Base-by-base conservation (phyloP, 2,329 filamentous ascomycete genomes). In the Dendrostoma leiphaemia region DNA sequence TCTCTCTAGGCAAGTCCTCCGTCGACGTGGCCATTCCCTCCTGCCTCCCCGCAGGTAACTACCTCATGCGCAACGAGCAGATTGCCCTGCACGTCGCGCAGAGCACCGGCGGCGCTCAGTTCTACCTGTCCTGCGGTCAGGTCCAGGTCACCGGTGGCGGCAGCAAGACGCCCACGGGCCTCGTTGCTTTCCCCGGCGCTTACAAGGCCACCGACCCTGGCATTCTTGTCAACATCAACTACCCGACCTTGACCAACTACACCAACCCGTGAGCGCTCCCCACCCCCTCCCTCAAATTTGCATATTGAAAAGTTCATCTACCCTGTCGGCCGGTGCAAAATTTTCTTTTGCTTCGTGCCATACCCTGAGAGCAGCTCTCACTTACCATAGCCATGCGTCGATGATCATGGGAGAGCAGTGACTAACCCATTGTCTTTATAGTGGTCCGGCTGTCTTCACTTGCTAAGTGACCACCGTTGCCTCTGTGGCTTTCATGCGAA, bases 11-110 rank as follows among this genome's bases (percentile, higher is more conserved):
- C 38, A 46, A 43, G 51, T 45, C 54, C 26, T 48, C 54, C 15
- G 51, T 57, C 6, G 26, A 37, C 17, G 64, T 65, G 38, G 48
- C 61, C 23, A 63, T 65, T 23, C 64, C 63, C 15, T 54, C 51
- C 23, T 62, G 59, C 29, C 53, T 63, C 21, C 62, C 61, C 4
- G 48, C 59, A 2, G 64, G 64, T 19, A 59, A 64, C 52, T 65
- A 65, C 49, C 59, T 65, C 15, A 58, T 65, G 31, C 61, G 64
- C 24, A 61, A 61, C 32, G 64, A 65, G 49, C 64, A 65, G 31
- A 51, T 65, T 19, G 62, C 56, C 15, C 54, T 65, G n/a, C 64
- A 65, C 40, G 57, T 56, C 2, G 61, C 64, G 0, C 60, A 63
- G 17, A 48, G 7, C 35, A 54, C 57, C 21, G 56, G 60, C 24